phyloP scores from a whole-genome alignment of 1,284 basidiomycete species.

The Fomitopsis schrenkii region DNA sequence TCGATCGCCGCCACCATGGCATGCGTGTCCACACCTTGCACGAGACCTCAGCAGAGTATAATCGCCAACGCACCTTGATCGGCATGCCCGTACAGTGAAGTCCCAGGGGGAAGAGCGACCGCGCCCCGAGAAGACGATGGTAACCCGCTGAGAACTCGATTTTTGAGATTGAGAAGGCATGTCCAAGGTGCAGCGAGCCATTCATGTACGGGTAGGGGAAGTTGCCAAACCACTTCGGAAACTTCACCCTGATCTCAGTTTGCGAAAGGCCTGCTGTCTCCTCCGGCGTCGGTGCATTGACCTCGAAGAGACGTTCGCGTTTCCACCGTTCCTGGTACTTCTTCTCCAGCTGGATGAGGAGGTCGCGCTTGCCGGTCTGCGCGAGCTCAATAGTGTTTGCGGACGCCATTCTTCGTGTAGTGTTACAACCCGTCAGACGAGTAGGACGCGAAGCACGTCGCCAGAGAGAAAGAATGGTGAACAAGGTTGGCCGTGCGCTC shows the following conservation, averaged over 20 bases:
- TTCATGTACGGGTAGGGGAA: slow-evolving; percentile 99
- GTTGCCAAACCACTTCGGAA: slow-evolving; percentile 97
- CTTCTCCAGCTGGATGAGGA: slow-evolving; percentile 79
- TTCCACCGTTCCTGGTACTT: slow-evolving; percentile 84
- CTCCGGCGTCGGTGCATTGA: slow-evolving; percentile 72
- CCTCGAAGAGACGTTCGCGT: slow-evolving; percentile 73
- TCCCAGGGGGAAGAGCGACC: slow-evolving; percentile 92
- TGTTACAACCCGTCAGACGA: slow-evolving; percentile 15
- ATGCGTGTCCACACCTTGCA: neutral
- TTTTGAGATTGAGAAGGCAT: slow-evolving; percentile 98
- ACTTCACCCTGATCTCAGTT: slow-evolving; percentile 64
- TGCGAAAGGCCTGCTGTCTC: slow-evolving; percentile 62
- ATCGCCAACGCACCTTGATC: slow-evolving; percentile 75
- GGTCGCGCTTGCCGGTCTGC: slow-evolving; percentile 93
- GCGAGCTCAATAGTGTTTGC: slow-evolving; percentile 33
- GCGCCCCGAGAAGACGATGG: slow-evolving; percentile 93
- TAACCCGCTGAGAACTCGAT: slow-evolving; percentile 97
- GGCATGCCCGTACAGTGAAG: slow-evolving; percentile 99
- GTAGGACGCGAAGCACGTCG: slow-evolving; percentile 20
- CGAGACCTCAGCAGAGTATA: neutral
- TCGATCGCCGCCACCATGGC: neutral
- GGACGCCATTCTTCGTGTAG: slow-evolving; percentile 19
- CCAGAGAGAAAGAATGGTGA: slow-evolving; percentile 24
- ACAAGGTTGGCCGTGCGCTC: slow-evolving; percentile 12
- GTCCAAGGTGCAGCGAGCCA: slow-evolving; percentile 94